Percentiles rank a stretch among this genome's conserved stretches.
Conservation (phyloP, 805 yeast species). For the Candida taoyuanica region DNA sequence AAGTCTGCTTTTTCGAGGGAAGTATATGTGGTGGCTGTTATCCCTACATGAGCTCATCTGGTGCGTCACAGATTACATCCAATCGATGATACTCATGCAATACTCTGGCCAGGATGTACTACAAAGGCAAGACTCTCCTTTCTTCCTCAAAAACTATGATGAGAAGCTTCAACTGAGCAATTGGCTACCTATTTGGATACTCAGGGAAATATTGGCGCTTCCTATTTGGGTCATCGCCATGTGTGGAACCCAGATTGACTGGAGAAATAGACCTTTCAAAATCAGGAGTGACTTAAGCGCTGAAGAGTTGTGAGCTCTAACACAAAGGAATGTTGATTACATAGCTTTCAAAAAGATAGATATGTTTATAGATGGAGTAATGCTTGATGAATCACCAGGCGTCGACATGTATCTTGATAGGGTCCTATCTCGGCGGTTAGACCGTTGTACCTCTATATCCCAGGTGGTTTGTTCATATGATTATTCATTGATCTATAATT, state of each 20-base stretch:
- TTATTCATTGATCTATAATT: too few species aligned
- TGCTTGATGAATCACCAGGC: too few species aligned
- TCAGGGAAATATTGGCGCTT: constrained; percentile 69
- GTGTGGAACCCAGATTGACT: constrained; percentile 69
- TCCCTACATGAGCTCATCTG: constrained; percentile 54
- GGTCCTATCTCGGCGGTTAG: too few species aligned
- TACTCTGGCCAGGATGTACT: constrained; percentile 23
- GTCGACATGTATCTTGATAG: too few species aligned
- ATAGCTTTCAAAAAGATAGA: neutral
- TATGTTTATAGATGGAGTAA: neutral
- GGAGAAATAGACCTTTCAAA: constrained; percentile 74
- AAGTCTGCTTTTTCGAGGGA: constrained; percentile 34
- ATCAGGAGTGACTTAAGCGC: constrained; percentile 75
- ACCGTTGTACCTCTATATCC: too few species aligned
- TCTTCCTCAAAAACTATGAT: constrained; percentile 25
- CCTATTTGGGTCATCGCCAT: constrained; percentile 84
- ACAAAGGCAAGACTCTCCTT: constrained; percentile 20
- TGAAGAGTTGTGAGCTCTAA: constrained; percentile 43
- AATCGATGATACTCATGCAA: constrained; percentile 42
- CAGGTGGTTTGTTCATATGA: too few species aligned
- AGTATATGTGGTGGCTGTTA: constrained; percentile 37
- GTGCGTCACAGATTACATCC: constrained; percentile 60
- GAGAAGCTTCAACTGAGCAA: constrained; percentile 18
- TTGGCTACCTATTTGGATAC: constrained; percentile 49
- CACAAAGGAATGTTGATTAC: neutral